phyloP scores from a whole-genome alignment of 2,329 filamentous ascomycete genomes.

The Sarocladium kiliense region DNA sequence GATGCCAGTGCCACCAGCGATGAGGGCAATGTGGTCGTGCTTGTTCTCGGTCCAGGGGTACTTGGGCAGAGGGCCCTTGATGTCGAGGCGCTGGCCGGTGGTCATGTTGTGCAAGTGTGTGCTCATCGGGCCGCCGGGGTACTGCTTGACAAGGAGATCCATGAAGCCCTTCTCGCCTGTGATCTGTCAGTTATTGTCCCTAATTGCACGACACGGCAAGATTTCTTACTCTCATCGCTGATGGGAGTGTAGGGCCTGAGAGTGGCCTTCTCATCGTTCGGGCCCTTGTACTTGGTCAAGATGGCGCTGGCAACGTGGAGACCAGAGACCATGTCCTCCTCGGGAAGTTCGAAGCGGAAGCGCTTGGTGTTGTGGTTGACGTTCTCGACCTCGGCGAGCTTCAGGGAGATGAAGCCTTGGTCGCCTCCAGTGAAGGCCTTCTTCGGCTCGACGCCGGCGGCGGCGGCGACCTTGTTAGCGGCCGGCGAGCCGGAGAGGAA shows the following conservation, averaged over 20 bases:
- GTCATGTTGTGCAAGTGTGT: slow-evolving; percentile 79
- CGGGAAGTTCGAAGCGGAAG: slow-evolving; percentile 81
- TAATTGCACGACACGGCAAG: background rate
- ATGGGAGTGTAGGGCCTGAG: slow-evolving; percentile 91
- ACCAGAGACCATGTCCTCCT: slow-evolving; percentile 79
- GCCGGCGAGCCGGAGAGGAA: slow-evolving; percentile 48
- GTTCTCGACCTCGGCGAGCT: slow-evolving; percentile 70
- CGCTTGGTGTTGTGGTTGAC: slow-evolving; percentile 96
- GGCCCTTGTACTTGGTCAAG: slow-evolving; percentile 85
- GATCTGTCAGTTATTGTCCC: slow-evolving; percentile 38
- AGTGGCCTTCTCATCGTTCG: slow-evolving; percentile 77
- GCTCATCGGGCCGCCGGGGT: slow-evolving; percentile 88
- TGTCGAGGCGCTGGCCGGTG: slow-evolving; percentile 75
- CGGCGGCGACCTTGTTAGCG: slow-evolving; percentile 48
- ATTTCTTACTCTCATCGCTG: slow-evolving; percentile 66
- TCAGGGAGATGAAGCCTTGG: slow-evolving; percentile 80
- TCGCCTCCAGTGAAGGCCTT: slow-evolving; percentile 73
- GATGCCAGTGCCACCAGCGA: slow-evolving; percentile 95
- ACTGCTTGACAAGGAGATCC: slow-evolving; percentile 88
- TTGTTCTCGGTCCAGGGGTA: slow-evolving; percentile 89
- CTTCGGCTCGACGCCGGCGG: slow-evolving; percentile 33
- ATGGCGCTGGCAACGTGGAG: slow-evolving; percentile 79
- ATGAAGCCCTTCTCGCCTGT: slow-evolving; percentile 63
- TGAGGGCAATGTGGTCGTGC: slow-evolving; percentile 79
- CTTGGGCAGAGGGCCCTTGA: slow-evolving; percentile 96